These are phyloP conservation scores for Linnemannia hyalina DNA, from an alignment of 192 early-diverging fungal genomes.

Conservation along the genomic window DNA sequence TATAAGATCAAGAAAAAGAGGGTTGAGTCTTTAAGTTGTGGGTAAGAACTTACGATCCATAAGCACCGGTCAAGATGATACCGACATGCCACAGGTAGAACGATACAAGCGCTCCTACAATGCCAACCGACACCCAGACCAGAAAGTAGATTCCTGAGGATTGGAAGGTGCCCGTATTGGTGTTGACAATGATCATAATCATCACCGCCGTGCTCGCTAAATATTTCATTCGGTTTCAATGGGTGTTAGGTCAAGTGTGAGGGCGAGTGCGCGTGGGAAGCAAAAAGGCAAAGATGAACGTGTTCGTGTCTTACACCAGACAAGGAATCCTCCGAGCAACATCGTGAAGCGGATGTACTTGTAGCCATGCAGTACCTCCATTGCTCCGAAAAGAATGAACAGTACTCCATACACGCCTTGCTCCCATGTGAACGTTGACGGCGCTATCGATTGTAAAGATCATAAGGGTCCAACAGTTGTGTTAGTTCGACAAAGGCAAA, in stretches of 20 bases:
- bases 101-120: conserved; percentile 36
- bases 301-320: conserved; percentile 47
- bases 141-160: conserved; percentile 51
- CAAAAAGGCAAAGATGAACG: too few species aligned
- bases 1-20: neutral
- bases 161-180: conserved; percentile 16
- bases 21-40: too few species aligned
- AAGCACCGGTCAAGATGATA: conserved; percentile 54
- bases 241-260: neutral
- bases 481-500: neutral
- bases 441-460: conserved; percentile 5
- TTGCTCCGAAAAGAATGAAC: conserved; percentile 43
- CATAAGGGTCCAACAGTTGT: neutral
- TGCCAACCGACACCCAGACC: conserved; percentile 49
- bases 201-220: conserved; percentile 58
- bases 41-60: conserved; percentile 29
- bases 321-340: conserved; percentile 54
- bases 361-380: conserved; percentile 58
- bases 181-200: conserved; percentile 50
- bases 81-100: conserved; percentile 59
- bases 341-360: conserved; percentile 60
- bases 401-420: conserved; percentile 51
- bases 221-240: neutral
- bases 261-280: neutral
- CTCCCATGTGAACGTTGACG: conserved; percentile 52